These are phyloP conservation scores for Alnus rubra DNA, from an alignment of 306 rosid genomes.

Conservation along the genomic window DNA sequence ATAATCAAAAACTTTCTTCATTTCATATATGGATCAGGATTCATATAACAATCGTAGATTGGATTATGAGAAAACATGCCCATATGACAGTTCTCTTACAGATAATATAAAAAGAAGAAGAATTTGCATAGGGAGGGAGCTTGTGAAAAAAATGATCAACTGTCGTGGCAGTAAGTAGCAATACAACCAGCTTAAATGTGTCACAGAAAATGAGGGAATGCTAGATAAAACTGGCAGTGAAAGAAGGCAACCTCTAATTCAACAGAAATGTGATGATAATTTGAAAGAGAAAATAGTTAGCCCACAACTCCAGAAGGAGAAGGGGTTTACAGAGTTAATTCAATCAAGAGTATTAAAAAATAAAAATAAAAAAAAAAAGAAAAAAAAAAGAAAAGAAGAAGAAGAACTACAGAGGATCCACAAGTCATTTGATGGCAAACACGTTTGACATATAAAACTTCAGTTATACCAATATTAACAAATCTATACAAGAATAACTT, in stretches of 20 bases:
- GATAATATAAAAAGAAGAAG: not conserved
- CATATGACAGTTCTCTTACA: not conserved
- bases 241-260: not conserved
- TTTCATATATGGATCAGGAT: not conserved
- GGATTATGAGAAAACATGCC: not conserved
- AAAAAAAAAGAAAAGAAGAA: not conserved
- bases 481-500: not conserved
- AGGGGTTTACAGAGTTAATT: not conserved
- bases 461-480: too few relatives aligned
- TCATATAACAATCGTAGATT: not conserved
- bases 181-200: not conserved
- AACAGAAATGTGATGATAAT: not conserved
- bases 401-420: not conserved
- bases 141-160: too few relatives aligned
- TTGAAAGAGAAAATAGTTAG: not conserved
- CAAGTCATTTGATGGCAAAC: constrained; percentile 1
- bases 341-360: not conserved
- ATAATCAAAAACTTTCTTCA: not conserved
- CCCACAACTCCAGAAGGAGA: not conserved
- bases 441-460: not conserved
- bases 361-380: too few relatives aligned
- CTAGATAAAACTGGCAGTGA: not conserved
- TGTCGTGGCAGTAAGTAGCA: not conserved
- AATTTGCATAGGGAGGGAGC: not conserved
- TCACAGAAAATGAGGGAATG: not conserved